Conservation (phyloP, 805 yeast genomes). For the Torulaspora quercuum region DNA sequence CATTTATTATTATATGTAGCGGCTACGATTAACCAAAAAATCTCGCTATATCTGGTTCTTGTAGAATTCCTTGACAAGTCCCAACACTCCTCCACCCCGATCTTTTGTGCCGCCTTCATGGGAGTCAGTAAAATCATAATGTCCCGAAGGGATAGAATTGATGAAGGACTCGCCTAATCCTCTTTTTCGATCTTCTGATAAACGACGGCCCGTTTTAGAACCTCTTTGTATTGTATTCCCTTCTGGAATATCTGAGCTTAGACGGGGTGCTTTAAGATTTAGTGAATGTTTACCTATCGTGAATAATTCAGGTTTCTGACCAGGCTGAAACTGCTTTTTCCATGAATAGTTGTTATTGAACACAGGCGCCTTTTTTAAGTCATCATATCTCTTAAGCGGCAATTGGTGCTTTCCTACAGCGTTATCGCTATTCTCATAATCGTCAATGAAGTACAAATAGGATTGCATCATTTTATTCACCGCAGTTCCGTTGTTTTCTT, state of each 20-base stretch:
- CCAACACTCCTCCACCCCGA: conserved; percentile 56
- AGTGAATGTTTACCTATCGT: conserved; percentile 18
- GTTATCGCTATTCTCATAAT: conserved; percentile 56
- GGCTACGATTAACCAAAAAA: no score
- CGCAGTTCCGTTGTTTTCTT: conserved; percentile 30
- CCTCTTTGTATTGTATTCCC: conserved; percentile 1
- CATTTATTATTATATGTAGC: no score
- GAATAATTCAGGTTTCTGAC: conserved; percentile 30
- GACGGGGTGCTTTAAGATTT: conserved; percentile 5
- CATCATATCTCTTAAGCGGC: conserved; percentile 18
- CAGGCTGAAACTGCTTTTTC: conserved; percentile 36
- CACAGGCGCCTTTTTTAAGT: conserved; percentile 2
- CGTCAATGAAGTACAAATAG: conserved; percentile 80
- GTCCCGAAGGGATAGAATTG: conserved; percentile 34
- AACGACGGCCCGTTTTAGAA: conserved; percentile 3
- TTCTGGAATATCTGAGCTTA: conserved; percentile 1
- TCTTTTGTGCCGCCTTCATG: conserved; percentile 9
- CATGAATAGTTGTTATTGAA: conserved; percentile 31
- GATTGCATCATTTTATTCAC: conserved; percentile 90
- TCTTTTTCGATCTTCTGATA: conserved; percentile 8
- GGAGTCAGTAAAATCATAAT: conserved; percentile 9
- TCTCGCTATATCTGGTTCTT: conserved; percentile 40
- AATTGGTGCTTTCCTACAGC: conserved; percentile 36
- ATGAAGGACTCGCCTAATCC: conserved; percentile 46
- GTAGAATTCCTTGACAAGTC: conserved; percentile 77